These are phyloP conservation scores for Penicillium verhagenii DNA, from an alignment of 495 filamentous ascomycete species.

Conservation along the genomic window DNA sequence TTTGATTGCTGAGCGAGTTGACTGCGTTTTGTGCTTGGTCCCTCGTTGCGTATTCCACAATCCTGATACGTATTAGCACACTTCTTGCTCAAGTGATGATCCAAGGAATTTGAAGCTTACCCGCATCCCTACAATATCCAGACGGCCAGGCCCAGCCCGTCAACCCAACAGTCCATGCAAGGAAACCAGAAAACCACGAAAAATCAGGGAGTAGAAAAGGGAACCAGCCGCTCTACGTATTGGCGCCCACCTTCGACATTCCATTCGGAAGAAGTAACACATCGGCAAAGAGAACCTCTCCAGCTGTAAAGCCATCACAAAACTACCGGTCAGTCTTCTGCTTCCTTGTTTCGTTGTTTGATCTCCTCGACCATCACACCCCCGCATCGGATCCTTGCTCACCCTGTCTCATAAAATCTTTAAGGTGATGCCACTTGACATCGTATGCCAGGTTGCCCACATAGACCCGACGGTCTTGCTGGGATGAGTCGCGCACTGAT, in stretches of 20 bases:
- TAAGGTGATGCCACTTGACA: conserved; percentile 99
- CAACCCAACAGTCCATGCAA: conserved; percentile 97
- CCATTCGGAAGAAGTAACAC: conserved; percentile 99
- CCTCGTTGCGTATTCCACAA: conserved; percentile 99
- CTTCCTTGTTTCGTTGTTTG: too few species aligned
- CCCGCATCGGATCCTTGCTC: conserved; percentile 38
- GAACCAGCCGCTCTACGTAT: conserved; percentile 87
- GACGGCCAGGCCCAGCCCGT: conserved; percentile 94
- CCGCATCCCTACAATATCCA: conserved; percentile 99
- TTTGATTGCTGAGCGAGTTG: conserved; percentile 97
- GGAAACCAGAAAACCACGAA: conserved; percentile 54
- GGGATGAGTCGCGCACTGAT: conserved; percentile 86
- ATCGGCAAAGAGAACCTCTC: conserved; percentile 99
- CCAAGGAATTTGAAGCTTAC: conserved; percentile 56
- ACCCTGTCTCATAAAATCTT: conserved; percentile 99
- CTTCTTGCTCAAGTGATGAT: neutral
- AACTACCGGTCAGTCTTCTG: conserved; percentile 27
- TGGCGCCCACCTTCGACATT: conserved; percentile 99
- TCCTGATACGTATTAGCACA: conserved; percentile 57
- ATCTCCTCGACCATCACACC: too few species aligned
- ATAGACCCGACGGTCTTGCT: conserved; percentile 98
- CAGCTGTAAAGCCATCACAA: conserved; percentile 59
- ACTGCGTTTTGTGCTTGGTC: conserved; percentile 98
- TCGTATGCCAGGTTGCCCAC: conserved; percentile 98
- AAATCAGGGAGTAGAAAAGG: conserved; percentile 51